Percentiles rank a stretch among this genome's conserved stretches.
Conservation (phyloP, 75 land plant species). For the Sequoiadendron giganteum region DNA sequence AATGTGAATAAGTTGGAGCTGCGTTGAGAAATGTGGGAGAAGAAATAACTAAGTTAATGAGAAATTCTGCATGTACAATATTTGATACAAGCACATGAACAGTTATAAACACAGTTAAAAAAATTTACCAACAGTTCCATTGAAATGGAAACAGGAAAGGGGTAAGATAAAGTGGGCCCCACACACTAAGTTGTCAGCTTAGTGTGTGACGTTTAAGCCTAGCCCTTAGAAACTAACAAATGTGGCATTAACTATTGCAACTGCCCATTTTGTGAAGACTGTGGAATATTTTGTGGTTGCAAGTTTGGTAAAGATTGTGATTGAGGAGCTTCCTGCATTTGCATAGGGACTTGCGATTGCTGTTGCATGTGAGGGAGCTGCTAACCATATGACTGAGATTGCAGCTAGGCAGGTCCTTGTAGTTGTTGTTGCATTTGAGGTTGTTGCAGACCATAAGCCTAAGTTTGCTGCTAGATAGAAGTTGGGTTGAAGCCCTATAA, state of each 20-base stretch:
- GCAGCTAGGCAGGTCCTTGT: not conserved
- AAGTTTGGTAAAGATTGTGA: slow-evolving; percentile 23
- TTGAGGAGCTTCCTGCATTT: slow-evolving; percentile 22
- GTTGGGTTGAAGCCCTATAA: slow-evolving; percentile 30
- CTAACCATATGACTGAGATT: not conserved
- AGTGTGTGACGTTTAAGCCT: no score
- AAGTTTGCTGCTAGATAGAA: slow-evolving; percentile 19
- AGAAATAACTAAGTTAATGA: no score
- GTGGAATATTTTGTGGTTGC: slow-evolving; percentile 21
- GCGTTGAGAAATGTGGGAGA: no score
- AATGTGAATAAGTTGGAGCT: no score
- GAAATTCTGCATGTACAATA: no score
- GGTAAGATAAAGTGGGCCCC: no score
- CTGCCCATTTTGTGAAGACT: slow-evolving; percentile 5
- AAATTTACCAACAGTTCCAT: no score
- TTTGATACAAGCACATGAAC: no score
- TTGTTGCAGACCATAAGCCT: slow-evolving; percentile 23
- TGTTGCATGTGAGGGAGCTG: not conserved
- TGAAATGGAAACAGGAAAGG: no score
- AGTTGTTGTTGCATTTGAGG: not conserved
- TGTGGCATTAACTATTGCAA: slow-evolving; percentile 28
- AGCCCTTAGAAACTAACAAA: slow-evolving; percentile 25
- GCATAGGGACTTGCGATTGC: slow-evolving; percentile 19
- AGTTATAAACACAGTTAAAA: no score
- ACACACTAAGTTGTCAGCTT: no score